Percentiles rank a stretch among this genome's conserved stretches.
Evolutionary conservation across 2,329 filamentous ascomycete genomes (phyloP).

Genomic region (Alternaria sp.): DNA sequence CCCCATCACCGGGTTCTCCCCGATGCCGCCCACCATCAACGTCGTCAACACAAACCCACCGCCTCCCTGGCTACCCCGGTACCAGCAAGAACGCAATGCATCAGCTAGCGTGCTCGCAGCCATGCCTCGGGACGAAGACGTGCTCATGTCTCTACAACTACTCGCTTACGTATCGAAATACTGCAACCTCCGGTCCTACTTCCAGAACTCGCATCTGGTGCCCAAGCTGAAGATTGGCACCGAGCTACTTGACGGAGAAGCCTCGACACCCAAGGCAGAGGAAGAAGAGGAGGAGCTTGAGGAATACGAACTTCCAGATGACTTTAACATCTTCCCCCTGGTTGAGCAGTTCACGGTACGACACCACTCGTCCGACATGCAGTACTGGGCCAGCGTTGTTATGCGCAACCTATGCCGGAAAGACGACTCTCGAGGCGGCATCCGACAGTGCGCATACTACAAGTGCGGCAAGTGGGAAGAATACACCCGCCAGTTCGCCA

Average conservation of each 20-base stretch:
- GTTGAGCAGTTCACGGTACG: conserved; percentile 98
- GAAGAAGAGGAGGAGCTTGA: conserved; percentile 74
- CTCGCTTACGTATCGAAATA: conserved; percentile 98
- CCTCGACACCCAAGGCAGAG: conserved; percentile 48
- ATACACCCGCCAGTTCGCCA: conserved; percentile 94
- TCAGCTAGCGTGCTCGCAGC: conserved; percentile 78
- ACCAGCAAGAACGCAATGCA: conserved; percentile 74
- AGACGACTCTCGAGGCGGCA: conserved; percentile 91
- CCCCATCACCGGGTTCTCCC: conserved; percentile 71
- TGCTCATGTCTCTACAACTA: conserved; percentile 95
- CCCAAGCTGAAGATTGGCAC: conserved; percentile 88
- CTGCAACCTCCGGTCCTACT: conserved; percentile 93
- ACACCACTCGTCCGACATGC: conserved; percentile 96
- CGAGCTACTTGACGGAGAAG: conserved; percentile 80
- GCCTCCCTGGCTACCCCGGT: conserved; percentile 78
- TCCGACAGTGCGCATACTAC: conserved; percentile 96
- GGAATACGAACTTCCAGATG: conserved; percentile 89
- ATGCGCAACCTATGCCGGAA: conserved; percentile 99
- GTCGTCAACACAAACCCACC: conserved; percentile 76
- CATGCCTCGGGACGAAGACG: conserved; percentile 96
- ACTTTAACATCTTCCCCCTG: conserved; percentile 97
- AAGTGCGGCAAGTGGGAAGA: conserved; percentile 99
- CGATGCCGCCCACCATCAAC: conserved; percentile 69
- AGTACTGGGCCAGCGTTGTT: conserved; percentile 98
- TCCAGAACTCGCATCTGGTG: conserved; percentile 92